These are phyloP conservation scores for Colletotrichum spinosum DNA, from an alignment of 2,329 filamentous ascomycete genomes.

Conservation along the genomic window DNA sequence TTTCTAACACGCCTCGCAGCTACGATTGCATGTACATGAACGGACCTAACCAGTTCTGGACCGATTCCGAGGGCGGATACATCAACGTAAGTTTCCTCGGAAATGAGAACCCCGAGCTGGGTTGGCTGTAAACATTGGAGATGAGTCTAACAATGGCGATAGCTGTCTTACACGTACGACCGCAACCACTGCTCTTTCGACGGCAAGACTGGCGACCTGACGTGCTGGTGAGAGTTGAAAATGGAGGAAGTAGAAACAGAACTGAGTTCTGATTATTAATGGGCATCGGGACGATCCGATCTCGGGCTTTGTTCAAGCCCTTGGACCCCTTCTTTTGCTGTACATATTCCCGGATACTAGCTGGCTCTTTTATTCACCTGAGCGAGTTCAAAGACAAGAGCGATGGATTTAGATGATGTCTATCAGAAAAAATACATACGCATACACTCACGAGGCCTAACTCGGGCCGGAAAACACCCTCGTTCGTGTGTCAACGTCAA, in stretches of 20 bases:
- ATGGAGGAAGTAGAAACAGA: background rate
- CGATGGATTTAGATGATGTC: too few relatives aligned
- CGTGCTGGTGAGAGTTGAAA: background rate
- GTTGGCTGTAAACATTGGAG: background rate
- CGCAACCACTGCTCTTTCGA: background rate
- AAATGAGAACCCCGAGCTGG: background rate
- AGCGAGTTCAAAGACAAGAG: too few relatives aligned
- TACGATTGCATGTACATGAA: conserved; percentile 38
- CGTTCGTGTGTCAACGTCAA: background rate
- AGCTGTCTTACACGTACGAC: conserved; percentile 1
- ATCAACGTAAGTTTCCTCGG: conserved; percentile 32
- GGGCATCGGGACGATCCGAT: too few relatives aligned
- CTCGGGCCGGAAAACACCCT: too few relatives aligned
- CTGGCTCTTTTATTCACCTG: too few relatives aligned
- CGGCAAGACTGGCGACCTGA: background rate
- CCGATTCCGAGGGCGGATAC: conserved; percentile 35
- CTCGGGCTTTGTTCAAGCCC: too few relatives aligned
- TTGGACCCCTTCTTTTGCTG: too few relatives aligned
- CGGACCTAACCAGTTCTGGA: conserved; percentile 34
- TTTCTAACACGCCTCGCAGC: conserved; percentile 15
- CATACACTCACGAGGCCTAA: too few relatives aligned
- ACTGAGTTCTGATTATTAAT: too few relatives aligned
- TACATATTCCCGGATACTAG: too few relatives aligned
- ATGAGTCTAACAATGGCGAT: background rate
- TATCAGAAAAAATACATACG: too few relatives aligned